These are phyloP conservation scores for Artemisia tridentata DNA, from an alignment of 129 eudicot genomes.

Conservation along the genomic window DNA sequence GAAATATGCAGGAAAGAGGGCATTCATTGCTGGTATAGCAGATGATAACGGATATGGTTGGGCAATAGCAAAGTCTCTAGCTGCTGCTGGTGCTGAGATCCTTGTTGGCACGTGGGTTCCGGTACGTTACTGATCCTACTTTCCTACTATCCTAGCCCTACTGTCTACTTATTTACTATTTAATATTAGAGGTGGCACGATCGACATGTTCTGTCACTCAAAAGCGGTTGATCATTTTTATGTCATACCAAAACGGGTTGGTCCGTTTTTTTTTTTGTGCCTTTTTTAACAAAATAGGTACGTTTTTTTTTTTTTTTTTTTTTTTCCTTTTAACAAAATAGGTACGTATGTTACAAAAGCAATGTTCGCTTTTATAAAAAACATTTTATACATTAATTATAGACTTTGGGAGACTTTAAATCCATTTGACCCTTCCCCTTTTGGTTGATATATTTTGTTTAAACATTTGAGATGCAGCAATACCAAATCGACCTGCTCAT, in stretches of 20 bases:
- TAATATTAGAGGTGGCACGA: not conserved
- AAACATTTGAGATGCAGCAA: not conserved
- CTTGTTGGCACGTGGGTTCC: slow-evolving; percentile 99
- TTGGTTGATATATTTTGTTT: not conserved
- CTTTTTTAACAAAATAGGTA: not conserved
- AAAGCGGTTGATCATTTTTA: not conserved
- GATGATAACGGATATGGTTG: slow-evolving; percentile 98
- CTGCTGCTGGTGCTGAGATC: slow-evolving; percentile 97
- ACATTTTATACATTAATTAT: too few species aligned
- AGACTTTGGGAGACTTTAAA: not conserved
- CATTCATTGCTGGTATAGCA: slow-evolving; percentile 91
- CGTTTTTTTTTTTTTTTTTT: not conserved
- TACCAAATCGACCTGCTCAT: not conserved
- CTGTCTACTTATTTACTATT: not conserved
- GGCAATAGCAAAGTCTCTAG: slow-evolving; percentile 94
- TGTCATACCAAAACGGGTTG: not conserved
- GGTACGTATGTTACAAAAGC: not conserved
- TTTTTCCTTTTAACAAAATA: not conserved
- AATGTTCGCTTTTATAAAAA: too few species aligned
- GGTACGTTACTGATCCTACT: not conserved
- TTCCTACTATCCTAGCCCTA: not conserved
- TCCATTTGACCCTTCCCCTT: not conserved
- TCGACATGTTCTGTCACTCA: not conserved
- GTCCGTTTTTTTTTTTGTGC: not conserved
- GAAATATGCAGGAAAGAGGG: slow-evolving; percentile 70